phyloP scores from a whole-genome alignment of 2,329 filamentous ascomycete species.

The Penicillium sp. region DNA sequence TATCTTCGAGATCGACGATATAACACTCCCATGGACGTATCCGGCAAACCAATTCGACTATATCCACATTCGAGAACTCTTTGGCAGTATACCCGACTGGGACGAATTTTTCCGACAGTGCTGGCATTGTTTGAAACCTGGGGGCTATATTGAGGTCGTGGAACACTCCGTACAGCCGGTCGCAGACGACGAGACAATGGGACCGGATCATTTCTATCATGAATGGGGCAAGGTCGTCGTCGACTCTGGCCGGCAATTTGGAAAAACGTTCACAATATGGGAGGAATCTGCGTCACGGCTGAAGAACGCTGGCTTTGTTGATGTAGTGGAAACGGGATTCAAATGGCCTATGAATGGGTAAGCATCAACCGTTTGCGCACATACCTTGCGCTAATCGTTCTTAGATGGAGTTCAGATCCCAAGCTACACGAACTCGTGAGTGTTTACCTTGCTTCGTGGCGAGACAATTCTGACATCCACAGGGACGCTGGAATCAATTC shows the following conservation, averaged over 20 bases:
- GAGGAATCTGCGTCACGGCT: slow-evolving; percentile 25
- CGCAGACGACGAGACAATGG: slow-evolving; percentile 26
- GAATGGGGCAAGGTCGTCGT: slow-evolving; percentile 26
- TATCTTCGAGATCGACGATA: slow-evolving; percentile 54
- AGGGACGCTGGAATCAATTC: slow-evolving; percentile 30
- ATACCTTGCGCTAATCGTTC: not conserved
- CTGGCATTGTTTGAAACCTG: slow-evolving; percentile 30
- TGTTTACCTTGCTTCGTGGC: not conserved
- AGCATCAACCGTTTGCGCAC: not conserved
- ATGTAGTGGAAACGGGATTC: slow-evolving; percentile 29
- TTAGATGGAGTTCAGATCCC: slow-evolving; percentile 27
- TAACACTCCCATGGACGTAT: slow-evolving; percentile 43
- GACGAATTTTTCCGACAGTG: slow-evolving; percentile 42
- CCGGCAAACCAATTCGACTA: slow-evolving; percentile 46
- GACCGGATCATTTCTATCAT: slow-evolving; percentile 24
- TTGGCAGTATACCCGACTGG: slow-evolving; percentile 54
- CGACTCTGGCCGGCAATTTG: slow-evolving; percentile 23
- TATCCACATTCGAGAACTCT: slow-evolving; percentile 53
- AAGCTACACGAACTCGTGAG: slow-evolving; percentile 29
- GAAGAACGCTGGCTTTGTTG: slow-evolving; percentile 33
- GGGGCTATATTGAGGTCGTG: slow-evolving; percentile 48
- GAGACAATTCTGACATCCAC: too few species aligned
- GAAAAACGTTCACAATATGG: slow-evolving; percentile 41
- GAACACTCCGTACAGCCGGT: slow-evolving; percentile 39
- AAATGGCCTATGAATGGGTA: slow-evolving; percentile 32